Evolutionary conservation across 2,329 filamentous ascomycete genomes (phyloP).

Genomic region (Apiospora aurea): DNA sequence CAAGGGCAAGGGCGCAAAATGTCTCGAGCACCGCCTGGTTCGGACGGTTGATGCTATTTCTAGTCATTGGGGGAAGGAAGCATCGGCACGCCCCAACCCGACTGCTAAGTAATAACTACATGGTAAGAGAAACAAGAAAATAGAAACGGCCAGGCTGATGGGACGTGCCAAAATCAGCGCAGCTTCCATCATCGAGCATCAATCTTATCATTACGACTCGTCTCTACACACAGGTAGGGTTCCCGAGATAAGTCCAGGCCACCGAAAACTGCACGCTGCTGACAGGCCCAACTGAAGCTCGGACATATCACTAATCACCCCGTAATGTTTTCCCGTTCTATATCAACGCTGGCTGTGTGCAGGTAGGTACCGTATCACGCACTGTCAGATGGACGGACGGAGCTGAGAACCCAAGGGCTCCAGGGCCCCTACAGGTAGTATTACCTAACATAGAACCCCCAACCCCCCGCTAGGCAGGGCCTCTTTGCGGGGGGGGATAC

Average conservation of each 20-base stretch:
- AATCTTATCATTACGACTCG: neutral
- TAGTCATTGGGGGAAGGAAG: neutral
- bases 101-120: neutral
- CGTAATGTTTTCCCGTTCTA: neutral
- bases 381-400: neutral
- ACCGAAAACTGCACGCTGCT: constrained; percentile 1
- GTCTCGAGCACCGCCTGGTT: neutral
- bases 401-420: neutral
- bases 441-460: too few relatives aligned
- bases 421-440: neutral
- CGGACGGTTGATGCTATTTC: constrained; percentile 2
- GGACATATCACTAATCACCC: constrained; percentile 12
- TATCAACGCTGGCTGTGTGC: neutral
- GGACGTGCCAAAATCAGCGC: neutral
- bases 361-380: neutral
- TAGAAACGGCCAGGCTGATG: neutral
- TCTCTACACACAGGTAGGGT: neutral
- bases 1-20: neutral
- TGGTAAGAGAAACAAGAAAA: neutral
- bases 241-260: constrained; percentile 18
- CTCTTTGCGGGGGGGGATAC: neutral
- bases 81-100: neutral
- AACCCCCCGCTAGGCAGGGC: neutral
- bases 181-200: neutral
- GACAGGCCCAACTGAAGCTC: constrained; percentile 14